These are phyloP conservation scores for Eragrostis tef DNA, from an alignment of 202 grass and related monocot genomes.

Conservation along the genomic window DNA sequence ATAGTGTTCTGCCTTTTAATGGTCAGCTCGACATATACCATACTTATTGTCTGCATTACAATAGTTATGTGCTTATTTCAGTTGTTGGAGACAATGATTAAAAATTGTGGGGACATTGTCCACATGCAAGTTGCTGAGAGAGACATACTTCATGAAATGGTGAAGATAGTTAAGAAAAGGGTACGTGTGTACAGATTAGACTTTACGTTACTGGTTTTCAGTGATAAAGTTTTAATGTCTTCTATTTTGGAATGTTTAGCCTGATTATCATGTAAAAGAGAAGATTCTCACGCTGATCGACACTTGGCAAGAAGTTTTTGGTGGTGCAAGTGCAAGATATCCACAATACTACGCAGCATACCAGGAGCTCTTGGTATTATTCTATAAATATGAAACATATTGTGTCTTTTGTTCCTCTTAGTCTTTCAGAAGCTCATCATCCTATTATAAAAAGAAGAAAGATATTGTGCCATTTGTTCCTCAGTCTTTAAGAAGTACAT, in stretches of 20 bases:
- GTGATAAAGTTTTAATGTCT: slow-evolving; percentile 20
- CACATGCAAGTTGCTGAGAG: slow-evolving; percentile 95
- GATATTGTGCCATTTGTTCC: background rate
- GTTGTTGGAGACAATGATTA: slow-evolving; percentile 89
- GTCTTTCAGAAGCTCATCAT: background rate
- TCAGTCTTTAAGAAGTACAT: slow-evolving; percentile 5
- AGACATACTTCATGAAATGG: slow-evolving; percentile 94
- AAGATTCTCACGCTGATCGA: slow-evolving; percentile 85
- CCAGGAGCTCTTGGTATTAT: slow-evolving; percentile 89
- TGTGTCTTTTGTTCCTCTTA: background rate
- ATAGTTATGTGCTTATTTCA: slow-evolving; percentile 58
- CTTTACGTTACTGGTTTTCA: slow-evolving; percentile 19
- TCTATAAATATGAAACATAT: slow-evolving; percentile 8
- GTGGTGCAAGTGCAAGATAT: slow-evolving; percentile 74
- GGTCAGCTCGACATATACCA: slow-evolving; percentile 14
- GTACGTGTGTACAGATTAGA: slow-evolving; percentile 52
- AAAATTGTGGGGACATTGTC: slow-evolving; percentile 98
- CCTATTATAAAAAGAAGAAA: background rate
- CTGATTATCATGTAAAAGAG: slow-evolving; percentile 91
- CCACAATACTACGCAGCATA: slow-evolving; percentile 93
- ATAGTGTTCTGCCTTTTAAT: slow-evolving; percentile 33
- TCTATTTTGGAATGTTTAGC: slow-evolving; percentile 52
- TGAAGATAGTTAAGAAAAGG: slow-evolving; percentile 97
- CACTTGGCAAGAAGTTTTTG: slow-evolving; percentile 99
- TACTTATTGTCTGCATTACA: slow-evolving; percentile 25